Evolutionary conservation across 192 early-diverging fungal species (phyloP).

Genomic region (Podila epicladia): DNA sequence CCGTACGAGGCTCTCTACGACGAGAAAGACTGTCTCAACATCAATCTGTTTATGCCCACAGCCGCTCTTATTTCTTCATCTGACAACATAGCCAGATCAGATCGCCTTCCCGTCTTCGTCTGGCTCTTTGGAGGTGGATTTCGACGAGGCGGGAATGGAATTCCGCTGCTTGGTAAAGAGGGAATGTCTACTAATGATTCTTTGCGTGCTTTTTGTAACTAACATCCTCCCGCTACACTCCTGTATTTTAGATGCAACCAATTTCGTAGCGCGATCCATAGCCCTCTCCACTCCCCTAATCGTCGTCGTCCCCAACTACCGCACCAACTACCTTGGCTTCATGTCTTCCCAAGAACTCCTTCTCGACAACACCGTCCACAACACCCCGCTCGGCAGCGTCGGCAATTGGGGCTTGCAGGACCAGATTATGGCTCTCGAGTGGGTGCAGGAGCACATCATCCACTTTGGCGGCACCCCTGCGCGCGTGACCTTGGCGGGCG

Average conservation of each 20-base stretch:
- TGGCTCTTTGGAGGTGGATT: constrained; percentile 14
- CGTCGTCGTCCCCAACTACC: constrained; percentile 57
- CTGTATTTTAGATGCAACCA: no score
- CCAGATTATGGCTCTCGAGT: constrained; percentile 59
- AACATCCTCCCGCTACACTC: no score
- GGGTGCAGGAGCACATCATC: constrained; percentile 66
- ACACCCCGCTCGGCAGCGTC: not conserved
- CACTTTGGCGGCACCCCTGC: constrained; percentile 66
- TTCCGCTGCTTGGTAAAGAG: constrained; percentile 4
- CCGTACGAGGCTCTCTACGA: not conserved
- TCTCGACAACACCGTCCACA: not conserved
- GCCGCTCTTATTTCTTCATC: no score
- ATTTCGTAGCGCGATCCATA: constrained; percentile 10
- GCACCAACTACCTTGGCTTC: constrained; percentile 57
- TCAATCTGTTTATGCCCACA: constrained; percentile 11
- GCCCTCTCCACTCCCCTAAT: constrained; percentile 19
- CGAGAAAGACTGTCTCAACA: constrained; percentile 11
- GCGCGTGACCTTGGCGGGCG: constrained; percentile 63
- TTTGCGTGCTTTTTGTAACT: no score
- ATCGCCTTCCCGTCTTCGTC: constrained; percentile 15
- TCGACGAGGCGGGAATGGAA: not conserved
- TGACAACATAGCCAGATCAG: no score
- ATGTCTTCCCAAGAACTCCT: constrained; percentile 37
- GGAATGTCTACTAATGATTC: no score
- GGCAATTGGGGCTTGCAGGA: constrained; percentile 60